Evolutionary conservation across 2,329 filamentous ascomycete genomes (phyloP).

Genomic region (Hypoxylon sp.): DNA sequence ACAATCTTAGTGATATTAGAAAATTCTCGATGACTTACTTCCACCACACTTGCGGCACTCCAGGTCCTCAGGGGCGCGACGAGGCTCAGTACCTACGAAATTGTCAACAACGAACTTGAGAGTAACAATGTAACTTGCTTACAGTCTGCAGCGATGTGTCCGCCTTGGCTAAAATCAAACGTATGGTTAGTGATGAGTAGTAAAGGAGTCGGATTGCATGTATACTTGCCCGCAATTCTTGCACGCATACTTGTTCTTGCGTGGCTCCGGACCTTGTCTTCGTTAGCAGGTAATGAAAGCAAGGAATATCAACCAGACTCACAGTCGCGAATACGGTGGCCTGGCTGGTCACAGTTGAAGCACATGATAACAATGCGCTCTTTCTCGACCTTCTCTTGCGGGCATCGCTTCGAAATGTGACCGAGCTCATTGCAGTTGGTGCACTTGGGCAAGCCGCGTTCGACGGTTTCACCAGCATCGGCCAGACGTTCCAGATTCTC

Average conservation of each 20-base stretch:
- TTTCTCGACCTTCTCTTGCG: conserved; percentile 68
- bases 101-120: conserved; percentile 44
- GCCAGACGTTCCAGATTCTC: conserved; percentile 76
- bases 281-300: conserved; percentile 35
- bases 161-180: conserved; percentile 58
- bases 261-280: conserved; percentile 67
- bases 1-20: neutral
- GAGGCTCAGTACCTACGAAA: conserved; percentile 65
- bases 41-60: conserved; percentile 77
- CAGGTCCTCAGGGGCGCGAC: conserved; percentile 70
- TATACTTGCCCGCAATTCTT: conserved; percentile 73
- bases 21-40: conserved; percentile 60
- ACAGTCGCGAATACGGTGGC: conserved; percentile 80
- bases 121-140: conserved; percentile 50
- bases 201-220: conserved; percentile 8
- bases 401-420: conserved; percentile 73
- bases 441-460: conserved; percentile 72
- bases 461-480: conserved; percentile 75
- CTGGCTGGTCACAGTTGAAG: conserved; percentile 73
- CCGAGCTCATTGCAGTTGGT: conserved; percentile 75
- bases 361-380: conserved; percentile 68
- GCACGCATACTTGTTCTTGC: conserved; percentile 76
- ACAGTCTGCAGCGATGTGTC: conserved; percentile 67
- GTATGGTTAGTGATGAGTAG: conserved; percentile 26
- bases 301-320: conserved; percentile 51